phyloP scores from a whole-genome alignment of 148 eudicot genomes.

The Cornus kousa region DNA sequence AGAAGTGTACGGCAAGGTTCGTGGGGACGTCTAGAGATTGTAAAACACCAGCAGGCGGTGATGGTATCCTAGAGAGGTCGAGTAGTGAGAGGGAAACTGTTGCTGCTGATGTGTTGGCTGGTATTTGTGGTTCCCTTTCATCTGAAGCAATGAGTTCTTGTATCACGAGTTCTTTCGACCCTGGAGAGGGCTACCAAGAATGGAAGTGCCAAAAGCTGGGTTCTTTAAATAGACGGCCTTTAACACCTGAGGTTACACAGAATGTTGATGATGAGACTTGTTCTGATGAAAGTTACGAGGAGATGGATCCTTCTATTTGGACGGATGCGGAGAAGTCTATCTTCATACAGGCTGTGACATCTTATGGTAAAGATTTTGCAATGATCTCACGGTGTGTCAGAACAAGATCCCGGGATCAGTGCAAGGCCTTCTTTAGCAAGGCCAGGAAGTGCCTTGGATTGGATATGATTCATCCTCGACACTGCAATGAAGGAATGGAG shows the following conservation, averaged over 20 bases:
- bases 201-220: slow-evolving; percentile 30
- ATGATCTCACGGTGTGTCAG: slow-evolving; percentile 60
- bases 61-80: slow-evolving; percentile 39
- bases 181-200: slow-evolving; percentile 13
- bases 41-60: slow-evolving; percentile 25
- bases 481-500: slow-evolving; percentile 25
- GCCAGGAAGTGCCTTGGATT: slow-evolving; percentile 69
- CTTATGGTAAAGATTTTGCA: slow-evolving; percentile 73
- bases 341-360: slow-evolving; percentile 62
- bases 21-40: slow-evolving; percentile 25
- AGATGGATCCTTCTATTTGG: slow-evolving; percentile 66
- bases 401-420: slow-evolving; percentile 68
- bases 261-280: slow-evolving; percentile 63
- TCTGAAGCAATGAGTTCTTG: slow-evolving; percentile 91
- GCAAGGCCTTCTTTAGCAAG: slow-evolving; percentile 82
- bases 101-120: slow-evolving; percentile 92
- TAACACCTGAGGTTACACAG: slow-evolving; percentile 68
- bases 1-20: slow-evolving; percentile 26
- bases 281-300: slow-evolving; percentile 89
- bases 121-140: slow-evolving; percentile 84
- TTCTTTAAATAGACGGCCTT: slow-evolving; percentile 35
- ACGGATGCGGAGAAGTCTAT: slow-evolving; percentile 75
- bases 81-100: slow-evolving; percentile 69
- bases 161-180: slow-evolving; percentile 76
- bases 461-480: slow-evolving; percentile 38